Conservation (phyloP, 352 stramenopile species). For the Pythium oligandrum region DNA sequence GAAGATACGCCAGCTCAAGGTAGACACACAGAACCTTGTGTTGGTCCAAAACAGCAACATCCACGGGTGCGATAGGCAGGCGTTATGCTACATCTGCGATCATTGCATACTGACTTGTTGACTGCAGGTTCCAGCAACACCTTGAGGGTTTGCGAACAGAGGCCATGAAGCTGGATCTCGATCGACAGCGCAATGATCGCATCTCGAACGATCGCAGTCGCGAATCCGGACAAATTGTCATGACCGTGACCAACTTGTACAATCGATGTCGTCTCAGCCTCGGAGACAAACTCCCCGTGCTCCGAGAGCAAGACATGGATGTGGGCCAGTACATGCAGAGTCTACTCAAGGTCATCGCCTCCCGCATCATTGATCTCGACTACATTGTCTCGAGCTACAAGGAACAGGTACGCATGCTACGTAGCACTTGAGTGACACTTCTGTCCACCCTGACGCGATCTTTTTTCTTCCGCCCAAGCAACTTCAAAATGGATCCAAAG, state of each 20-base stretch:
- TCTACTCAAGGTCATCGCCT: slow-evolving; percentile 71
- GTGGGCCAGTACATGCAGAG: slow-evolving; percentile 70
- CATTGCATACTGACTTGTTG: not conserved
- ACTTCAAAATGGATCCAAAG: no score
- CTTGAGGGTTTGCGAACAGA: slow-evolving; percentile 73
- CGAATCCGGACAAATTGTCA: slow-evolving; percentile 87
- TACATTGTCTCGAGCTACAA: slow-evolving; percentile 76
- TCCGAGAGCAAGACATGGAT: slow-evolving; percentile 74
- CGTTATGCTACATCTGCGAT: not conserved
- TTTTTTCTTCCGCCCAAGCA: no score
- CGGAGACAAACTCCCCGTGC: slow-evolving; percentile 63
- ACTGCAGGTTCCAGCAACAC: slow-evolving; percentile 61
- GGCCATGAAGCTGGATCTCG: slow-evolving; percentile 75
- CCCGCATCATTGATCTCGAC: slow-evolving; percentile 82
- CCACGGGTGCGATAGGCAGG: slow-evolving; percentile 28
- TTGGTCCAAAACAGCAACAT: slow-evolving; percentile 85
- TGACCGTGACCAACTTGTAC: slow-evolving; percentile 91
- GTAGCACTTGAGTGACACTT: not conserved
- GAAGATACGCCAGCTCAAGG: slow-evolving; percentile 70
- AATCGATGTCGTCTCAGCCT: slow-evolving; percentile 73
- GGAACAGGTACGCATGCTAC: slow-evolving; percentile 32
- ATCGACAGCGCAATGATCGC: slow-evolving; percentile 69
- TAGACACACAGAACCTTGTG: slow-evolving; percentile 79
- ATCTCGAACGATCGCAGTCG: slow-evolving; percentile 78
- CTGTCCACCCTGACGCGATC: no score